These are phyloP conservation scores for Lolium multiflorum DNA, from an alignment of 176 grass and related monocot species.

Conservation along the genomic window DNA sequence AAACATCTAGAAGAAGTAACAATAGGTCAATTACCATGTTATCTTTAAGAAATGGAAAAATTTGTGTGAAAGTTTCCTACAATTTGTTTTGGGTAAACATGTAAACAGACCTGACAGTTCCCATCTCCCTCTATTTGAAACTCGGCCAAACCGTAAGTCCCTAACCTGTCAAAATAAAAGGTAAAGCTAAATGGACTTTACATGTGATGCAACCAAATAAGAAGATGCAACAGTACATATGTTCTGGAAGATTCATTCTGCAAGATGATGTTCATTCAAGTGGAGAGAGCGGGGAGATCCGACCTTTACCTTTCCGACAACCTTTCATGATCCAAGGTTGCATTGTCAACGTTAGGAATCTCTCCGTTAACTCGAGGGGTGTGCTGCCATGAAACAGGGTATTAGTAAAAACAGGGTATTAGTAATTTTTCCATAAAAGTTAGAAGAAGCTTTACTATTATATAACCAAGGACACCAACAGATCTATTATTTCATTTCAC, in stretches of 20 bases:
- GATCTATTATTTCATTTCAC: background rate
- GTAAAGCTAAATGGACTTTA: background rate
- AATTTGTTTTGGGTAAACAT: background rate
- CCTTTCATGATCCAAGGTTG: constrained; percentile 84
- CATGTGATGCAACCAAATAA: constrained; percentile 1
- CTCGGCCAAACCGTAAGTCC: constrained; percentile 81
- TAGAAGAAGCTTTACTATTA: background rate
- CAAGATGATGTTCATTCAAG: constrained; percentile 6
- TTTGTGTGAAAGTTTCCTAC: background rate
- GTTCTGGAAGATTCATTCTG: background rate
- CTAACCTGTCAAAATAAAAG: constrained; percentile 61
- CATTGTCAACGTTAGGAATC: constrained; percentile 89
- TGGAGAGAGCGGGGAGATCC: background rate
- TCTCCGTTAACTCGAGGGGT: constrained; percentile 89
- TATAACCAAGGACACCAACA: constrained; percentile 6
- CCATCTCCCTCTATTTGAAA: constrained; percentile 96
- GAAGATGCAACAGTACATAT: background rate
- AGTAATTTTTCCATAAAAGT: constrained; percentile 30
- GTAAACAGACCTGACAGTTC: constrained; percentile 86
- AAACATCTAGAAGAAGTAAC: constrained; percentile 3
- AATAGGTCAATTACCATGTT: background rate
- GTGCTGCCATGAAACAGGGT: constrained; percentile 58
- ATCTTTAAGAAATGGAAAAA: constrained; percentile 19
- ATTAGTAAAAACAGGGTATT: constrained; percentile 27
- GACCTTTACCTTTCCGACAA: constrained; percentile 73